Conservation (phyloP, 352 stramenopile genomes). For the Phytophthora vignae region DNA sequence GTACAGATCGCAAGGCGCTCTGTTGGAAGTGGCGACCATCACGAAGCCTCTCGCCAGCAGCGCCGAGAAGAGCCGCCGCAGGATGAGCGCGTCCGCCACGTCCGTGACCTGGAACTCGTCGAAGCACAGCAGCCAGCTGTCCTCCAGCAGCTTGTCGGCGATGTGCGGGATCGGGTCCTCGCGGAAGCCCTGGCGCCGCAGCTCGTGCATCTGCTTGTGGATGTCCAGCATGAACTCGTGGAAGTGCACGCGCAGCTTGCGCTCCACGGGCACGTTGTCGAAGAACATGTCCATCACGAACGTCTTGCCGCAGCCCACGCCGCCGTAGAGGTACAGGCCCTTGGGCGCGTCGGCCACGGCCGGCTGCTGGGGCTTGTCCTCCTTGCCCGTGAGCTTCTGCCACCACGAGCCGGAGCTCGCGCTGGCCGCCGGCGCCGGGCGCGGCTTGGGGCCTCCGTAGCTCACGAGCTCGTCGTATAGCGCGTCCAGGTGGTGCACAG, state of each 20-base stretch:
- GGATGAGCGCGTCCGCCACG: conserved; percentile 97
- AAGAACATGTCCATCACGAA: conserved; percentile 99
- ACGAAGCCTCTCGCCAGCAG: conserved; percentile 93
- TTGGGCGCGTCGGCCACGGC: conserved; percentile 63
- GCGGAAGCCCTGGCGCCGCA: conserved; percentile 89
- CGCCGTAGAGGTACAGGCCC: conserved; percentile 97
- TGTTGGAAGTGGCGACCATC: conserved; percentile 97
- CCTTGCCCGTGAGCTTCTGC: conserved; percentile 55
- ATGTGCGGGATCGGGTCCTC: conserved; percentile 89
- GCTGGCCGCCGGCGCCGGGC: background rate
- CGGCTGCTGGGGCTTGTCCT: conserved; percentile 15
- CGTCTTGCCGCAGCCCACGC: conserved; percentile 96
- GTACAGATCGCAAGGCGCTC: conserved; percentile 94
- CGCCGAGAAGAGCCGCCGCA: conserved; percentile 93
- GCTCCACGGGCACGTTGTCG: conserved; percentile 69
- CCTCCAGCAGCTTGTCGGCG: conserved; percentile 83
- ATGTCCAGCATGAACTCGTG: conserved; percentile 98
- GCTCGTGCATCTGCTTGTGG: conserved; percentile 94
- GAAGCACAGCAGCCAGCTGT: conserved; percentile 95
- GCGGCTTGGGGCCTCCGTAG: conserved; percentile 56
- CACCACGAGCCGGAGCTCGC: conserved; percentile 50
- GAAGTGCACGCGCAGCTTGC: conserved; percentile 96
- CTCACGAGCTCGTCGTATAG: conserved; percentile 62
- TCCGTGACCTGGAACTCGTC: conserved; percentile 99
- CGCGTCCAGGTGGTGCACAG: conserved; percentile 69